Base-by-base conservation (phyloP, 371 early-diverging fungal genomes). In the Rhizopus stolonifer region DNA sequence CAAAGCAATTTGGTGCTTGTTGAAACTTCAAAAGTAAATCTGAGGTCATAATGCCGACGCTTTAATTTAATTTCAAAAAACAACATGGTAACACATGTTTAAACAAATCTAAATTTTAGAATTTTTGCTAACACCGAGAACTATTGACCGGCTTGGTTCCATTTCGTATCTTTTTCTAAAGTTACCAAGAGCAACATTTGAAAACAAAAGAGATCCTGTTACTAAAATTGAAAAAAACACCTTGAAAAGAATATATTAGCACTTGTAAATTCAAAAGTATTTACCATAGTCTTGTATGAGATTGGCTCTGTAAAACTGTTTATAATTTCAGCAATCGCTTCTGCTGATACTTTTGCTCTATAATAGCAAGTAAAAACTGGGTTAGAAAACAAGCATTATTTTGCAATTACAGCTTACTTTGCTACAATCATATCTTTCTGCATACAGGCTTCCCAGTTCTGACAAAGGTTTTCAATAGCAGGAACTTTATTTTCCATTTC, bases 391-490 rank as follows among this genome's bases (percentile, higher is more conserved):
- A n/a, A 11, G n/a, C 23, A 10, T 2, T 17, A 19, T 53, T 14
- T 38, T 24, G 3, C 40, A 23, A n/a, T 14, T 15, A 33, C 15
- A 17, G 14, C 64, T 51, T 64, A 77, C 75, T 81, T 74, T 39
- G 87, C 81, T 23, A 91, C 77, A 25, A 75, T 80, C n/a, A 69
- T 70, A 45, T 90, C 87, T 48, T 81, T 74, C 18, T 81, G 69
- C 86, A 92, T 92, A 63, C 92, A 91, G 21, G 68, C 54, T 45
- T 89, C 91, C 95, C 95, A 95, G 15, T 70, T 74, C 15, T 60
- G 65, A 60, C 96, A 95, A 48, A 80, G 59, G 26, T 61, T 57
- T 51, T 91, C 87, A 73, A 95, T 72, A 9, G 87, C 89, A 18
- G 94, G 95, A 6, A 92, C 86, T 11, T 91, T 81, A 43, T 83